Conservation (phyloP, 345 rosid genomes). For the Eucalyptus dawsonii region DNA sequence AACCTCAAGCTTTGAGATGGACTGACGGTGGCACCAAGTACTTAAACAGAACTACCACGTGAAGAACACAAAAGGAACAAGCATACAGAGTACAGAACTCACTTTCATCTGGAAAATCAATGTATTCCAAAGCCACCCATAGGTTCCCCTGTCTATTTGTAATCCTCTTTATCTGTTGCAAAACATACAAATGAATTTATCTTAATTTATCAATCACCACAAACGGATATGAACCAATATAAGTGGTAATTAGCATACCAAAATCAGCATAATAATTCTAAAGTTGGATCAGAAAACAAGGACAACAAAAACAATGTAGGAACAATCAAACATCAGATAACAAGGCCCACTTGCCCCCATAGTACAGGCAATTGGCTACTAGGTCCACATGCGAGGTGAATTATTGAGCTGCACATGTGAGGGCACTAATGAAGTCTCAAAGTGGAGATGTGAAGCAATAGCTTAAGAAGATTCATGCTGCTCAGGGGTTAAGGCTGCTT, state of each 20-base stretch:
- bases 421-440: not conserved
- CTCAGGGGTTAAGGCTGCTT: not conserved
- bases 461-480: not conserved
- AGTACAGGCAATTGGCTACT: not conserved
- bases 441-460: not conserved
- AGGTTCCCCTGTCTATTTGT: not conserved
- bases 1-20: not conserved
- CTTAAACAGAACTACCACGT: not conserved
- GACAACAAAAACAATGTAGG: not conserved
- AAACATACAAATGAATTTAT: not conserved
- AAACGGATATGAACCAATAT: not conserved
- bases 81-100: conserved; percentile 3
- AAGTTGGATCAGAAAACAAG: not conserved
- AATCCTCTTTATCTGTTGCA: conserved; percentile 20
- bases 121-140: conserved; percentile 11
- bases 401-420: not conserved
- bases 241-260: not conserved
- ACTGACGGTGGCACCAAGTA: not conserved
- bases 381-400: not conserved
- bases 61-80: not conserved
- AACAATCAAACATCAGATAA: not conserved
- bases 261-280: not conserved
- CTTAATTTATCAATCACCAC: not conserved
- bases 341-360: not conserved
- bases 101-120: conserved; percentile 51